Percentiles rank a stretch among this genome's conserved stretches.
Evolutionary conservation across 1,284 basidiomycete species (phyloP).

Genomic region (Sparassis latifolia): DNA sequence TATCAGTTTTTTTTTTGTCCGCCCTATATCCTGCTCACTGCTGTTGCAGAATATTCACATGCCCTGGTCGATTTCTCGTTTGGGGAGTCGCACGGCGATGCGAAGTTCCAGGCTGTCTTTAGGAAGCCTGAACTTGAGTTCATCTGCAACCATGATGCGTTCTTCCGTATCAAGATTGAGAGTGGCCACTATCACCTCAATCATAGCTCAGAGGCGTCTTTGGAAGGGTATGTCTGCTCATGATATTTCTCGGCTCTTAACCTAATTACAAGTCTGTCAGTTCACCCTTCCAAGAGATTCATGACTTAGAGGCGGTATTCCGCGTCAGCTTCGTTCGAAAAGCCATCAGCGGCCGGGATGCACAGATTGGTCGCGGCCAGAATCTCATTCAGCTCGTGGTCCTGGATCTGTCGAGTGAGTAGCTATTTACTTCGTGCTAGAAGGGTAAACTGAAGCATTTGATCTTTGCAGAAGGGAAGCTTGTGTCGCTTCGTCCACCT

Average conservation of each 20-base stretch:
- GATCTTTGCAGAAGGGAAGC: too few relatives aligned
- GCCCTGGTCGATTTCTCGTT: conserved; percentile 11
- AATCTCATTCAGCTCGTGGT: conserved; percentile 19
- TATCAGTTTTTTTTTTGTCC: not conserved
- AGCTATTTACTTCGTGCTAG: too few relatives aligned
- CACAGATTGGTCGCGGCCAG: conserved; percentile 15
- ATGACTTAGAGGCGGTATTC: conserved; percentile 12
- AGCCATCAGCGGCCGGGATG: conserved; percentile 14
- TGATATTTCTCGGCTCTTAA: not conserved
- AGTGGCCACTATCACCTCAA: conserved; percentile 13
- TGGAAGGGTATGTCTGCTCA: not conserved
- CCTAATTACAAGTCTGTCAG: too few relatives aligned
- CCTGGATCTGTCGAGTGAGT: conserved; percentile 13
- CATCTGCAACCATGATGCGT: conserved; percentile 23
- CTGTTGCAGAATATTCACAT: conserved; percentile 8
- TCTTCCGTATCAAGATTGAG: conserved; percentile 17
- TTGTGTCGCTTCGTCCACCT: too few relatives aligned
- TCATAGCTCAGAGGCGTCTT: not conserved
- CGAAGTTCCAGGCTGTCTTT: conserved; percentile 17
- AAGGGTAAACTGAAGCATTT: too few relatives aligned
- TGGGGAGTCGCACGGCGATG: conserved; percentile 2
- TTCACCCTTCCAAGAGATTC: not conserved
- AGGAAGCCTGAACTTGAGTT: conserved; percentile 18
- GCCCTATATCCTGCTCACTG: not conserved
- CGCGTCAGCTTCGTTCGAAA: conserved; percentile 15